Evolutionary conservation across 306 rosid genomes (phyloP).

Genomic region (Lathyrus aphaca): DNA sequence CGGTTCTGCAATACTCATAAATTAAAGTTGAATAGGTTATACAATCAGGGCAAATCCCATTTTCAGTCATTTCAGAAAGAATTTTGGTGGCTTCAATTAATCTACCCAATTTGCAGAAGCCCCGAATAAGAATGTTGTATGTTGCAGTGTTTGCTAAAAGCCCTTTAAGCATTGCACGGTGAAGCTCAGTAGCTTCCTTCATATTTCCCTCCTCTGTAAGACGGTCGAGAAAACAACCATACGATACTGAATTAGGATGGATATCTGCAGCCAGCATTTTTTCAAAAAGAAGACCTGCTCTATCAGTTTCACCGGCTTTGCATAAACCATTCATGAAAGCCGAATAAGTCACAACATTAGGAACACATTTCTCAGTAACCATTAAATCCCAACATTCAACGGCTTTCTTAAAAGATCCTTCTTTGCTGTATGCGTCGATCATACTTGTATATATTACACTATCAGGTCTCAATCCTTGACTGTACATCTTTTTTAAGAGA

Average conservation of each 20-base stretch:
- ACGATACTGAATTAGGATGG: constrained; percentile 72
- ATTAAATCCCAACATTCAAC: constrained; percentile 72
- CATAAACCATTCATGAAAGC: constrained; percentile 85
- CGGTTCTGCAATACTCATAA: constrained; percentile 71
- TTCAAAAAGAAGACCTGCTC: constrained; percentile 65
- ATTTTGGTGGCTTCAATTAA: constrained; percentile 72
- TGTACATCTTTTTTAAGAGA: constrained; percentile 70
- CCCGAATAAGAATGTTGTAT: constrained; percentile 79
- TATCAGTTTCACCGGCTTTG: constrained; percentile 69
- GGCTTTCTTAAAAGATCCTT: constrained; percentile 66
- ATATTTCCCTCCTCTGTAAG: constrained; percentile 72
- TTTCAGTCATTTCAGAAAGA: constrained; percentile 64
- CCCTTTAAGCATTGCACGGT: constrained; percentile 67
- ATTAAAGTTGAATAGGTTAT: constrained; percentile 86
- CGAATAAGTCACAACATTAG: constrained; percentile 79
- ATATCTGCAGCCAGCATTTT: constrained; percentile 57
- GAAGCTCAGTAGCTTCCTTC: constrained; percentile 78
- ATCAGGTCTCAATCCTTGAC: constrained; percentile 76
- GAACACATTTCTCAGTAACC: constrained; percentile 72
- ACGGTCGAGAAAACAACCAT: constrained; percentile 78
- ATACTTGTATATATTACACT: constrained; percentile 76
- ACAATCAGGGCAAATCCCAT: constrained; percentile 76
- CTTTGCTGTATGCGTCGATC: constrained; percentile 75
- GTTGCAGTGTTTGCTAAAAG: constrained; percentile 71
- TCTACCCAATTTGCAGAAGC: constrained; percentile 80